Conservation (phyloP, 169 alveolate species). For the Plasmodium vivax region DNA sequence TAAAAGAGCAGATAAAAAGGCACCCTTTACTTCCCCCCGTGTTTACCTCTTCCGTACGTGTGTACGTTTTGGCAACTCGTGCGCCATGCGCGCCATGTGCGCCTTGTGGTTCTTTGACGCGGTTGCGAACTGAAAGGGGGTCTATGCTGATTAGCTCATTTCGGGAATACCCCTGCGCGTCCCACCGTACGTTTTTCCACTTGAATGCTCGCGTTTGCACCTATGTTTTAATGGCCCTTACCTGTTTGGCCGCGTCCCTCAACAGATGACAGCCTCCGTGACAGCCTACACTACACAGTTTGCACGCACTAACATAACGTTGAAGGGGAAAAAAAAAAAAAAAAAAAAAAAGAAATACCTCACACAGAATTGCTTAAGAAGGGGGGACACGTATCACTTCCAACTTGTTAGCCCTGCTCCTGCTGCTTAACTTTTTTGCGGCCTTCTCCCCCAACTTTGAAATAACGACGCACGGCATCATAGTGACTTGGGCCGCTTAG, state of each 20-base stretch:
- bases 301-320: not conserved
- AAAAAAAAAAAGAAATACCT: not conserved
- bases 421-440: not conserved
- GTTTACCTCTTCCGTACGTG: not conserved
- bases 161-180: not conserved
- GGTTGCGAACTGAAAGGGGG: not conserved
- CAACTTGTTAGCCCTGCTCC: not conserved
- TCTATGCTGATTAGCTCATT: not conserved
- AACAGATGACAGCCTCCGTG: not conserved
- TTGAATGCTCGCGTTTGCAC: not conserved
- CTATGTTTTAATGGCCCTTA: not conserved
- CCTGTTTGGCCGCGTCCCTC: not conserved
- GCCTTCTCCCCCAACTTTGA: not conserved
- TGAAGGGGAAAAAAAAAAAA: not conserved
- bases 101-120: not conserved
- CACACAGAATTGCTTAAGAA: not conserved
- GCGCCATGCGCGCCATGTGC: not conserved
- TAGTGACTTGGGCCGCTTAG: not conserved
- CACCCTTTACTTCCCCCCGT: not conserved
- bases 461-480: not conserved
- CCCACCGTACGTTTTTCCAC: not conserved
- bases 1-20: not conserved
- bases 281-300: not conserved
- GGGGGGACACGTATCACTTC: not conserved
- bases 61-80: not conserved